Evolutionary conservation across 495 filamentous ascomycete species (phyloP).

Genomic region (Hypoxylon lenormandii): DNA sequence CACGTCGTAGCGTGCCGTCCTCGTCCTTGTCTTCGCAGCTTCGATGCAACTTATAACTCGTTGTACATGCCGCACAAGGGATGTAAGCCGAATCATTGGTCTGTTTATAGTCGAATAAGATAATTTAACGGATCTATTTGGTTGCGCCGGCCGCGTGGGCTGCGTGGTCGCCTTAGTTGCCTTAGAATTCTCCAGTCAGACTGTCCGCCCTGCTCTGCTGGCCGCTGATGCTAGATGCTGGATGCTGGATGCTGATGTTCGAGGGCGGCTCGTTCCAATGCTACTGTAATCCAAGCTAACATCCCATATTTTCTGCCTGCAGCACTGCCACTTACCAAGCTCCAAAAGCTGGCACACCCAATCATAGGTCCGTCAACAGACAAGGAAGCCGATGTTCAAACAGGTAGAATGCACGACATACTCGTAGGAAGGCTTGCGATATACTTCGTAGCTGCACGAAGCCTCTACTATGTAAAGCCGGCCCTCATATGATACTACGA

Average conservation of each 20-base stretch:
- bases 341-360: constrained; percentile 24
- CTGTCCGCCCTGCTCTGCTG: constrained; percentile 31
- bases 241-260: neutral
- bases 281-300: constrained; percentile 6
- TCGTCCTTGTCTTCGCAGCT: too few relatives aligned
- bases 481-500: neutral
- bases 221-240: neutral
- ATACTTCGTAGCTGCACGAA: neutral
- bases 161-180: constrained; percentile 36
- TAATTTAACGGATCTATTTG: neutral
- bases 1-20: neutral
- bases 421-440: neutral
- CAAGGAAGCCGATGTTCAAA: neutral
- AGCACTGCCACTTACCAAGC: constrained; percentile 33
- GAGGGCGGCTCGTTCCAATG: constrained; percentile 33
- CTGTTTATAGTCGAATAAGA: constrained; percentile 14
- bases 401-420: constrained; percentile 2
- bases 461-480: neutral
- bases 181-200: constrained; percentile 23
- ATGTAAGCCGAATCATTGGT: neutral
- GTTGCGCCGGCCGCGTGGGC: neutral
- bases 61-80: neutral
- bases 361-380: neutral
- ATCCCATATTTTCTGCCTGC: constrained; percentile 5
- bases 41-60: neutral